phyloP scores from a whole-genome alignment of 345 rosid genomes.

The Angophora floribunda region DNA sequence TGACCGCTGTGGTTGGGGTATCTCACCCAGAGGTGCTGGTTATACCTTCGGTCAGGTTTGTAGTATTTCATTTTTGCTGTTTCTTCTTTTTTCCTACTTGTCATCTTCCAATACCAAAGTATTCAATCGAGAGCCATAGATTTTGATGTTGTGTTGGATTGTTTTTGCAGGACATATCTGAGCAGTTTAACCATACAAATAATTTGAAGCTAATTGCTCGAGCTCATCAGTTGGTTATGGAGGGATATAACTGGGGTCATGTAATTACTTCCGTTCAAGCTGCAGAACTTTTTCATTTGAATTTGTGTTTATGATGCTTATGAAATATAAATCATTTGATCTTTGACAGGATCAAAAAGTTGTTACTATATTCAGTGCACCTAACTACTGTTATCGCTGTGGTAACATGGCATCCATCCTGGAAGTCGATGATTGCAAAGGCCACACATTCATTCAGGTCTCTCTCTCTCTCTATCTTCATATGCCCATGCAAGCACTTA shows the following conservation, averaged over 20 bases:
- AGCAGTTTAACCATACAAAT: constrained; percentile 92
- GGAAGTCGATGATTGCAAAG: constrained; percentile 95
- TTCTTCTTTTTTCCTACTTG: neutral
- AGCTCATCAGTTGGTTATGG: constrained; percentile 99
- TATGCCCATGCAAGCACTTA: accelerated
- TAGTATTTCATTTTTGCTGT: neutral
- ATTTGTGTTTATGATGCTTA: neutral
- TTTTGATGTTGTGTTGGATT: neutral
- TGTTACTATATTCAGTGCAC: constrained; percentile 95
- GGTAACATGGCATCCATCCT: constrained; percentile 98
- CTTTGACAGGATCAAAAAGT: constrained; percentile 86
- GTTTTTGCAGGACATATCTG: constrained; percentile 78
- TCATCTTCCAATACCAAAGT: neutral
- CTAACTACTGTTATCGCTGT: constrained; percentile 94
- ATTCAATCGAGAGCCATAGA: neutral
- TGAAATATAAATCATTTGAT: neutral
- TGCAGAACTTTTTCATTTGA: neutral
- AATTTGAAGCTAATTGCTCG: constrained; percentile 89
- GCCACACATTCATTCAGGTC: constrained; percentile 98
- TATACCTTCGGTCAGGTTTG: constrained; percentile 96
- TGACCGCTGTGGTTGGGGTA: constrained; percentile 99
- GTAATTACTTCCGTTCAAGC: constrained; percentile 16
- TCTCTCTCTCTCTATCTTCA: neutral
- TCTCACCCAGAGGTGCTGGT: constrained; percentile 98
- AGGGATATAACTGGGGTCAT: constrained; percentile 98